phyloP scores from a whole-genome alignment of 306 rosid species.

The Prunus fruticosa region DNA sequence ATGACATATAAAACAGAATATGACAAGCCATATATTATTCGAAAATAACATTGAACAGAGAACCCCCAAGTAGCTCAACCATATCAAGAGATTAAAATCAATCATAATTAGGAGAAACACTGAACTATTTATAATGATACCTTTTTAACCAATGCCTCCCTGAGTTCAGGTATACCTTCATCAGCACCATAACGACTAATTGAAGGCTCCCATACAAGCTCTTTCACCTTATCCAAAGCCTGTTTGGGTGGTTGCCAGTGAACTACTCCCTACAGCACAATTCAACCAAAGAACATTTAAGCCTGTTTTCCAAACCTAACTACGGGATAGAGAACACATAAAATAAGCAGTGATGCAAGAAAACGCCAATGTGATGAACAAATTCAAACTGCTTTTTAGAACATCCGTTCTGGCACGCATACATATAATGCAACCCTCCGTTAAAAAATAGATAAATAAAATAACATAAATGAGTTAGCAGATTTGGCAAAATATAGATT shows the following conservation, averaged over 20 bases:
- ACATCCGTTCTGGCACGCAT: not conserved
- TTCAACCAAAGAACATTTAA: slow-evolving; percentile 14
- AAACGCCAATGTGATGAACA: not conserved
- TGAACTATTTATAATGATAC: slow-evolving; percentile 24
- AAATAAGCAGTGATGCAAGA: not conserved
- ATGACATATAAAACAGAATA: not conserved
- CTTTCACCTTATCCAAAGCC: slow-evolving; percentile 77
- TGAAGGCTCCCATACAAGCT: slow-evolving; percentile 79
- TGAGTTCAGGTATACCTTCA: slow-evolving; percentile 91
- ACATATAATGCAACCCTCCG: not conserved
- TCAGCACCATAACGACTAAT: slow-evolving; percentile 86
- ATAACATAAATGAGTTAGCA: not conserved
- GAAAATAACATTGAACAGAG: not conserved
- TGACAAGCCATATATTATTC: not conserved
- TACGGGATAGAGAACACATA: not conserved
- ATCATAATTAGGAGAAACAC: not conserved
- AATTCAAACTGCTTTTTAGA: not conserved
- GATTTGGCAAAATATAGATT: not conserved
- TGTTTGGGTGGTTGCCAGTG: slow-evolving; percentile 91
- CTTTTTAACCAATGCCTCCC: slow-evolving; percentile 65
- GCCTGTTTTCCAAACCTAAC: slow-evolving; percentile 1
- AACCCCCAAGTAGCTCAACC: not conserved
- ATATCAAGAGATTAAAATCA: not conserved
- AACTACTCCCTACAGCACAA: slow-evolving; percentile 74
- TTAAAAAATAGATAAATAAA: not conserved